Base-by-base conservation (phyloP, 2,329 filamentous ascomycete species). In the Aspergillus oerlinghausenensis region DNA sequence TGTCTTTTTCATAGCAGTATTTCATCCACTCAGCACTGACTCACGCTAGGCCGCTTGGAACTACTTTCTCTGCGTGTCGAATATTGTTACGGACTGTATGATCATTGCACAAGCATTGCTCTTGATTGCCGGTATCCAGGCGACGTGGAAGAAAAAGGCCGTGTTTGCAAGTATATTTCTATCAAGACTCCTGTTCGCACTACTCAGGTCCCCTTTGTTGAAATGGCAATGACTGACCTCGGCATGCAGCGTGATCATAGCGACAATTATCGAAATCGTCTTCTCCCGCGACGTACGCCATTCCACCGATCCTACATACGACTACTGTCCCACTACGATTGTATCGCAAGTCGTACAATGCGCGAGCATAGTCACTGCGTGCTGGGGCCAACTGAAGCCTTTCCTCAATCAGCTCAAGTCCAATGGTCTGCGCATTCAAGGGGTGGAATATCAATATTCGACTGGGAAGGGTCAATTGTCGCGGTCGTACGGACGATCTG, bases 291-390 rank as follows among this genome's bases (percentile, higher is more conserved):
- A 59, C 23, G 48, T 52, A 14, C 49, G 53, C 5, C 10, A 54
- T 21, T 58, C 57, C 8, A 42, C 48, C 5, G 65, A 67, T 43
- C 61, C 61, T 17, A 60, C 57, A 3, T 64, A 58, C 26, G 19
- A 58, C 21, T 62, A 60, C 50, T 67, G 58, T 40, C 57, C 60
- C 3, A 58, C 62, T 35, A 63, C 61, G 6, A 60, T 67, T 8
- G 55, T 60, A 9, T 52, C 60, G 26, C 55, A 59, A 28, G 49
- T 60, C 1, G 60, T 64, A 7, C 65, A 67, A 42, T 66, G 63
- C 14, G 52, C 62, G 6, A 66, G 65, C 49, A 66, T 67, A 11
- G 59, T 65, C n/a, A 67, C 65, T 0, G 65, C 65, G 26, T 65
- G 60, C 49, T 63, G 60, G 55, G 57, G 59, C 5, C 64, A 66